Percentiles rank a stretch among this genome's conserved stretches.
These are phyloP conservation scores for Paraphoma sp. DNA, from an alignment of 2,329 filamentous ascomycete genomes.

Conservation along the genomic window DNA sequence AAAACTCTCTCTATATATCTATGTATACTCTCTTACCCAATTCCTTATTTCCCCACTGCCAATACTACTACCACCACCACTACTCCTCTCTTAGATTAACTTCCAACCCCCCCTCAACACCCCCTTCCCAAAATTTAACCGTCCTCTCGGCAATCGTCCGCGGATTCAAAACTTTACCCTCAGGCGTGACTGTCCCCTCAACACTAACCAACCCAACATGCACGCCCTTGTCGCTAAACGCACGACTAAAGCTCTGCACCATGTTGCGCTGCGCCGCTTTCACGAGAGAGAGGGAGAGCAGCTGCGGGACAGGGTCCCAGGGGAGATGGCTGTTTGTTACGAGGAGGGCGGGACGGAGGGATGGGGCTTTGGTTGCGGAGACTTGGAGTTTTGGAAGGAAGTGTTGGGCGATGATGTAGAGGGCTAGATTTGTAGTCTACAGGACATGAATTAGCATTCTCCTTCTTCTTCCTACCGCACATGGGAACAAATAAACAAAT, in stretches of 20 bases:
- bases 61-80: too few species aligned
- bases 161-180: conserved; percentile 53
- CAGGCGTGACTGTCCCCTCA: conserved; percentile 51
- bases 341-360: conserved; percentile 54
- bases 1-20: not conserved
- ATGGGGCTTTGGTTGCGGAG: conserved; percentile 30
- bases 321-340: conserved; percentile 59
- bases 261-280: conserved; percentile 62
- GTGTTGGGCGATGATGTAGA: conserved; percentile 58
- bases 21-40: not conserved
- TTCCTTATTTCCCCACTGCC: not conserved
- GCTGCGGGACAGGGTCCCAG: conserved; percentile 53
- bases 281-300: conserved; percentile 58
- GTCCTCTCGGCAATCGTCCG: conserved; percentile 54
- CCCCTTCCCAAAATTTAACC: conserved; percentile 52
- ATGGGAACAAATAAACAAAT: not conserved
- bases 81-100: conserved; percentile 43
- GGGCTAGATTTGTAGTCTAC: conserved; percentile 56
- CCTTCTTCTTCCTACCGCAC: not conserved
- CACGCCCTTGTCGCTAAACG: conserved; percentile 51
- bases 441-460: not conserved
- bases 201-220: conserved; percentile 58
- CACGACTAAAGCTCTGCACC: conserved; percentile 52
- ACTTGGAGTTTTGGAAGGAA: conserved; percentile 52
- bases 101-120: conserved; percentile 46